These are phyloP conservation scores for Tetrastigma voinierianum DNA, from an alignment of 164 flowering plant genomes.

Conservation along the genomic window DNA sequence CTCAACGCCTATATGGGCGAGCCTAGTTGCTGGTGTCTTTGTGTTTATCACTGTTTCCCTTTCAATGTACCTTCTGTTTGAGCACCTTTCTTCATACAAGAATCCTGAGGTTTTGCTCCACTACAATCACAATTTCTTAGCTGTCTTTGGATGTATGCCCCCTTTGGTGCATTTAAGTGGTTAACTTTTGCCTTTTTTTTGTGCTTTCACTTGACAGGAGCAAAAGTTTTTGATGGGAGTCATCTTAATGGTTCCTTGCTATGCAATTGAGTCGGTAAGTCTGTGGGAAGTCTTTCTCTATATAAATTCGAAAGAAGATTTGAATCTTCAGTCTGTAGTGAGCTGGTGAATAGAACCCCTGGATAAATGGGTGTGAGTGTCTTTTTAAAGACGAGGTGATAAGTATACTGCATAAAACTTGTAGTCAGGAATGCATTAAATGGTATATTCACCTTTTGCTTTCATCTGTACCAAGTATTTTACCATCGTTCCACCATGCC, in stretches of 20 bases:
- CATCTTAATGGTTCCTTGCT: constrained; percentile 92
- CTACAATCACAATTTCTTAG: neutral
- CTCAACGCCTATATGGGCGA: constrained; percentile 61
- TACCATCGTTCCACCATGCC: too few relatives aligned
- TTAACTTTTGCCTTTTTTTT: neutral
- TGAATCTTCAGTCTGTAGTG: too few relatives aligned
- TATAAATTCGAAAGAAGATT: too few relatives aligned
- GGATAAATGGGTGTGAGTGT: too few relatives aligned
- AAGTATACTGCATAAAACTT: too few relatives aligned
- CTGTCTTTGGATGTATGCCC: neutral
- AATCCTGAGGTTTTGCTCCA: constrained; percentile 64
- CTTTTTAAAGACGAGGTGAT: too few relatives aligned
- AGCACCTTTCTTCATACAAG: constrained; percentile 74
- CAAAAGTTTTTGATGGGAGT: constrained; percentile 95
- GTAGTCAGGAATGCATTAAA: too few relatives aligned
- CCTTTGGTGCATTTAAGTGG: neutral
- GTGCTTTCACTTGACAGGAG: constrained; percentile 48
- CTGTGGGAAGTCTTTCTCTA: neutral
- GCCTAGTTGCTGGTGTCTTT: constrained; percentile 43
- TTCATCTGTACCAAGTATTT: too few relatives aligned
- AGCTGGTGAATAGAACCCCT: too few relatives aligned
- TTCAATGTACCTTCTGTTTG: constrained; percentile 63
- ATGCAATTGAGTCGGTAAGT: constrained; percentile 89
- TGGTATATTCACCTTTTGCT: too few relatives aligned
- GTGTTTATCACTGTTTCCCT: constrained; percentile 51